Conservation (phyloP, 192 early-diverging fungal genomes). For the Podila epicladia region DNA sequence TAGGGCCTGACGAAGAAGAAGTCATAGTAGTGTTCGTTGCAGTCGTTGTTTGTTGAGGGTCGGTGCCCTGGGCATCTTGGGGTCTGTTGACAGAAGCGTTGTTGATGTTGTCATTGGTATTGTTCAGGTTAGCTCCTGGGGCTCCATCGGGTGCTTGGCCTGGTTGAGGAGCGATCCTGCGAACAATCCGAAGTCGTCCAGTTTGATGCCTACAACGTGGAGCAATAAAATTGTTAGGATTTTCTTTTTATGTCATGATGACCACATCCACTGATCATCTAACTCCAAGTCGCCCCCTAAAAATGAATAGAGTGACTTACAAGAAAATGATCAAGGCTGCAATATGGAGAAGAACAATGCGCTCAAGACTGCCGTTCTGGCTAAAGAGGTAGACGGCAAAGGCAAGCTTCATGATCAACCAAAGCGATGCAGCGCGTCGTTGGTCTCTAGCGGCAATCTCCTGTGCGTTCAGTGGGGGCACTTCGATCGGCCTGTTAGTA, state of each 20-base stretch:
- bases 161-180: constrained; percentile 40
- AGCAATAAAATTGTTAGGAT: neutral
- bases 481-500: neutral
- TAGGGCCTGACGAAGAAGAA: too few species aligned
- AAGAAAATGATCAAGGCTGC: constrained; percentile 68
- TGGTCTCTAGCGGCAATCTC: constrained; percentile 44
- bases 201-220: constrained; percentile 56
- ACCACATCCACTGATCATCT: neutral
- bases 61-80: neutral
- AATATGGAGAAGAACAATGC: constrained; percentile 65
- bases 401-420: constrained; percentile 68
- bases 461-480: constrained; percentile 25
- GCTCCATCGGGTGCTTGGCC: constrained; percentile 27
- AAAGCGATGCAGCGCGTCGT: constrained; percentile 57
- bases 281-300: neutral
- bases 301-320: constrained; percentile 15
- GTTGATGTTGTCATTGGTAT: constrained; percentile 26
- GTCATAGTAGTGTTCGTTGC: too few species aligned
- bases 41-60: too few species aligned
- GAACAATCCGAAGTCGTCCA: constrained; percentile 59
- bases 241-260: neutral
- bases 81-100: too few species aligned
- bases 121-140: constrained; percentile 13
- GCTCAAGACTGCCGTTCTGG: constrained; percentile 66
- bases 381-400: constrained; percentile 69